Evolutionary conservation across 352 stramenopile genomes (phyloP), one percentile per base, ranked within the genome.

Genomic region (Phytophthora pinifolia): DNA sequence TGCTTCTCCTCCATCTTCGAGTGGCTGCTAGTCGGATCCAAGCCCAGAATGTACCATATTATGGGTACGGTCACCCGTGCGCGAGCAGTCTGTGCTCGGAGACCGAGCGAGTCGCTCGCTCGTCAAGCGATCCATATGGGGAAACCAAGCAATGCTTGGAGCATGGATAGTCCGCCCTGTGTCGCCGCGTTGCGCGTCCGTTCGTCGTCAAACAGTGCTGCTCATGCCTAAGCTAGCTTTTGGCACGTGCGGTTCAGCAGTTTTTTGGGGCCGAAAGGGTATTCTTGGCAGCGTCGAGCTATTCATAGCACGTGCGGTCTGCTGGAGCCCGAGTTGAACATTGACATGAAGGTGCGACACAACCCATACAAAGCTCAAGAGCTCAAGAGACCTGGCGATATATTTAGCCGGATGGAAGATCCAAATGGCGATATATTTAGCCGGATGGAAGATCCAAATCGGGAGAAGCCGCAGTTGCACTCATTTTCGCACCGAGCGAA

Each of bases 161-260:
- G n/a, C 37, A 44, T 65, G 61, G 55, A 65, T 61, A 65, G 54
- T 65, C 54, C 47, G 34, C 43, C 54, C 41, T 45, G 5, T 8
- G 43, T 69, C 48, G 60, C 60, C 32, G 15, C 36, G 6, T 65
- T 27, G 61, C 53, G 30, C 55, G 61, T 30, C 48, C 52, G 43
- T 18, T 69, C 61, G 55, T 56, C 22, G 60, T 64, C 43, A 65
- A 69, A 57, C 59, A 43, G 55, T 60, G 49, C 48, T 46, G 39
- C 20, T 27, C 22, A 27, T 27, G 22, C n/a, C n/a, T n/a, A n/a
- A n/a, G n/a, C n/a, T n/a, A n/a, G n/a, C n/a, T n/a, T n/a, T n/a
- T n/a, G n/a, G n/a, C n/a, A n/a, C n/a, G n/a, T n/a, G n/a, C n/a
- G n/a, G n/a, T n/a, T n/a, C n/a, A n/a, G n/a, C n/a, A n/a, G 22